Evolutionary conservation across 495 filamentous ascomycete genomes (phyloP), one percentile per base, ranked within the genome.

Genomic region (Penicillium odoratum): DNA sequence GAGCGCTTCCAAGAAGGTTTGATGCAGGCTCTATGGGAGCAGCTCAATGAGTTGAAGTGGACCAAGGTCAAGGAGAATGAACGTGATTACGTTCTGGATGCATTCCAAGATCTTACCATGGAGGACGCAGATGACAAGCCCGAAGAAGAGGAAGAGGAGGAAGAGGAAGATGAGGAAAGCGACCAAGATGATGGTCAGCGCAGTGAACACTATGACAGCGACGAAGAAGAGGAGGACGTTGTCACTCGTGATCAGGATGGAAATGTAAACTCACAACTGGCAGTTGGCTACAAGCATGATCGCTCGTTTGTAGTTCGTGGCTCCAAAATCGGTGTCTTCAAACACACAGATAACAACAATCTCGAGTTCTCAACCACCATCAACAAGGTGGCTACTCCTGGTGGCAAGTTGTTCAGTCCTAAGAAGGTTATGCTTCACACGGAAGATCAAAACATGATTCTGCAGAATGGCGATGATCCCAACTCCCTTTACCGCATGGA

Each of bases 251-350:
- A 88, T 40, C 78, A 86, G 55, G 94, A 97, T 69, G 87, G 88
- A 25, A 88, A 94, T 55, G 84, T 92, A 65, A 98, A 98, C 76
- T 96, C 93, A 18, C 90, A 93, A 69, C 80, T 98, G 26, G 95
- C 95, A n/a, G 94, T 98, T 49, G 94, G 95, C 30, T 97, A 96
- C 79, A 98, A 97, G 76, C 88, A 97, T 62, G 95, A 98, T 65
- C 84, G 95, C 28, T 97, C 92, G 2, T 98, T 98, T 56, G 94
- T 98, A 46, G 92, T 98, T 21, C 89, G 94, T 57, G 94, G 94
- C 33, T 92, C 90, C 61, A 96, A 97, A 81, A 98, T 98, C 68
- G 94, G 94, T 52, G 95, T 98, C 30, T 98, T 98, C 83, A 98
- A 96, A 74, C 95, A 98, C 64, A 97, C 91, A 0, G 78, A 85